Percentiles rank a stretch among this genome's conserved stretches.
Conservation (phyloP, 106 monocot species). For the Dioscorea alata region DNA sequence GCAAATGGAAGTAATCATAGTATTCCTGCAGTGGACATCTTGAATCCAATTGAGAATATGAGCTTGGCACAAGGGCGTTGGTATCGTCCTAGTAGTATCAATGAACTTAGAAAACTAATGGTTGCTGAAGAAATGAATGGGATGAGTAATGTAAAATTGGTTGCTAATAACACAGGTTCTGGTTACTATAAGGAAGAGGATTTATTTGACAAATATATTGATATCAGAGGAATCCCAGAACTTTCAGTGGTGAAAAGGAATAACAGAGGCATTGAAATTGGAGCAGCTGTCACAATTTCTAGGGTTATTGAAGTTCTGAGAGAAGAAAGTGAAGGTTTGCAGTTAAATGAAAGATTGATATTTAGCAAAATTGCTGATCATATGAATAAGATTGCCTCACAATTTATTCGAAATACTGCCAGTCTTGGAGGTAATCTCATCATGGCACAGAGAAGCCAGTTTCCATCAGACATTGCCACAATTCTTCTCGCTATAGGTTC, state of each 20-base stretch:
- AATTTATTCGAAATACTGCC: constrained; percentile 69
- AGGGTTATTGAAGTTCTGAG: constrained; percentile 50
- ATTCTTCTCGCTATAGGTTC: constrained; percentile 67
- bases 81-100: constrained; percentile 36
- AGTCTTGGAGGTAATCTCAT: constrained; percentile 82
- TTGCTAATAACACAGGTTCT: constrained; percentile 63
- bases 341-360: constrained; percentile 13
- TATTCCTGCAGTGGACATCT: neutral
- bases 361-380: constrained; percentile 65
- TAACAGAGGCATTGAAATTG: constrained; percentile 40
- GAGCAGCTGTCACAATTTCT: constrained; percentile 71
- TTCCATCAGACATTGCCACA: constrained; percentile 82
- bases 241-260: constrained; percentile 35
- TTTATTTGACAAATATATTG: constrained; percentile 49
- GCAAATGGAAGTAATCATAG: neutral
- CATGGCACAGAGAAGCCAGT: constrained; percentile 67
- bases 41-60: neutral
- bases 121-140: constrained; percentile 5
- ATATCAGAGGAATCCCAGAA: constrained; percentile 57
- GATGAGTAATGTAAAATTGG: constrained; percentile 28
- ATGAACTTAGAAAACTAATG: constrained; percentile 32
- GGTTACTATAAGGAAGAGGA: constrained; percentile 62
- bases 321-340: constrained; percentile 7
- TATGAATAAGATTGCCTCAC: constrained; percentile 69
- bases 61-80: constrained; percentile 16